A percentile compares a stretch with the other conserved stretches of the same genome.
Conservation (phyloP, 768 basidiomycete genomes). For the Boletus tylopilopsis region DNA sequence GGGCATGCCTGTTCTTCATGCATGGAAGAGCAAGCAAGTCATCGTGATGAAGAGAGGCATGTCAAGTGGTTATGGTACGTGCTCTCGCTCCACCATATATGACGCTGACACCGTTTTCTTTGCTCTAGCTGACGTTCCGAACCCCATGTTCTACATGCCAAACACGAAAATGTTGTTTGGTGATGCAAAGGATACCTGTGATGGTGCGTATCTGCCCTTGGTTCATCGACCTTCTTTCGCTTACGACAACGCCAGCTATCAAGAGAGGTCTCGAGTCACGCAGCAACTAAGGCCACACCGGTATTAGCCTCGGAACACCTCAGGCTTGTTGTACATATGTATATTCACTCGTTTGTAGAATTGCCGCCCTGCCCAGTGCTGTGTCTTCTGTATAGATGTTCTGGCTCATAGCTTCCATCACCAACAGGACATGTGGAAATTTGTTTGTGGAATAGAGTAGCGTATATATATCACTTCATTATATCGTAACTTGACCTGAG, state of each 20-base stretch:
- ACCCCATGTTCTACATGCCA: conserved; percentile 92
- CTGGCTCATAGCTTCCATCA: conserved; percentile 8
- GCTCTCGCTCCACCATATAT: neutral
- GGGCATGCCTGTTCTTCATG: conserved; percentile 89
- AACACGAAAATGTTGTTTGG: conserved; percentile 90
- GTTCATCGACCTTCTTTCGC: neutral
- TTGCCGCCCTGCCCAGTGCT: neutral
- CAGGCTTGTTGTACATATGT: conserved; percentile 20
- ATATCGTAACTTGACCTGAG: conserved; percentile 23
- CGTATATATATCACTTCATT: conserved; percentile 26
- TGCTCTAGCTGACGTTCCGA: conserved; percentile 76
- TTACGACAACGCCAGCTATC: conserved; percentile 40
- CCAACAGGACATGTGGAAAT: neutral
- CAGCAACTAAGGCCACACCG: conserved; percentile 14
- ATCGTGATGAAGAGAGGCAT: conserved; percentile 92
- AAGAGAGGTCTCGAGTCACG: conserved; percentile 53
- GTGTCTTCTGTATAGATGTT: neutral
- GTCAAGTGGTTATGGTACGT: conserved; percentile 79
- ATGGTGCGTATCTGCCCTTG: conserved; percentile 46
- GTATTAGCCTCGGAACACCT: neutral
- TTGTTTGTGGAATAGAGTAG: conserved; percentile 23
- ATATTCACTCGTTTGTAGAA: conserved; percentile 19
- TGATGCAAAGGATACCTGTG: conserved; percentile 88
- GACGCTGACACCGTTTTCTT: neutral
- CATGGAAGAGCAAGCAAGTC: conserved; percentile 91